A percentile compares a stretch with the other conserved stretches of the same genome.
Conservation (phyloP, 495 filamentous ascomycete species). For the Cetradonia linearis region DNA sequence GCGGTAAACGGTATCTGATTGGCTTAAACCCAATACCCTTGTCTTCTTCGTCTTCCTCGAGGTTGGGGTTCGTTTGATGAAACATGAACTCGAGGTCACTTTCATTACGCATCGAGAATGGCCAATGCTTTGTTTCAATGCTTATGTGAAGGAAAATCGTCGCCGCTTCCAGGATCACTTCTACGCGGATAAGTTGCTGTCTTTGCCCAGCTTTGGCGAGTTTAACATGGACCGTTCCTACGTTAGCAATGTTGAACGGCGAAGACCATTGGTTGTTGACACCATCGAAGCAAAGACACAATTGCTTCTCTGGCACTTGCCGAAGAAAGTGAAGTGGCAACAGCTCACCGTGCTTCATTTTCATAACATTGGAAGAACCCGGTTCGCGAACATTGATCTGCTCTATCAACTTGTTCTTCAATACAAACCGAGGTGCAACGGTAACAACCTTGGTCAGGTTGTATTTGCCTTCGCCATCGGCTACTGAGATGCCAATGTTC, state of each 20-base stretch:
- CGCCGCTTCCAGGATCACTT: constrained; percentile 80
- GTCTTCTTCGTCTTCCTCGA: constrained; percentile 77
- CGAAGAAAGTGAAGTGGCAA: constrained; percentile 81
- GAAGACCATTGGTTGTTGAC: constrained; percentile 98
- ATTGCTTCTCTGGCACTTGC: constrained; percentile 66
- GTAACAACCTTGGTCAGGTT: constrained; percentile 92
- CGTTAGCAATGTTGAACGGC: constrained; percentile 90
- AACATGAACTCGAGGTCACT: constrained; percentile 94
- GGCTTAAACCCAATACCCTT: constrained; percentile 71
- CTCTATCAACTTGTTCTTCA: constrained; percentile 86
- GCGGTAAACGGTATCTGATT: constrained; percentile 84
- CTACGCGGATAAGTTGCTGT: constrained; percentile 77
- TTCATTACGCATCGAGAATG: constrained; percentile 96
- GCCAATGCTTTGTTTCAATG: constrained; percentile 88
- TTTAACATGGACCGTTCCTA: constrained; percentile 87
- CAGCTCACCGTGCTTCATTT: constrained; percentile 62
- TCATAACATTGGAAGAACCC: constrained; percentile 69
- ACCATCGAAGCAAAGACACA: constrained; percentile 87
- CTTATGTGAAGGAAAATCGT: constrained; percentile 90
- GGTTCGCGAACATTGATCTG: constrained; percentile 84
- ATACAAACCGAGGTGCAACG: constrained; percentile 81
- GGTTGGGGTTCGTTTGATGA: constrained; percentile 69
- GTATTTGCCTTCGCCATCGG: constrained; percentile 92
- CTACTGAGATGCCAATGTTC: constrained; percentile 78
- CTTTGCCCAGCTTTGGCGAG: constrained; percentile 80